Evolutionary conservation across 805 yeast genomes (phyloP), one percentile per base, ranked within the genome.

Genomic region (Groenewaldozyma tartarivorans): DNA sequence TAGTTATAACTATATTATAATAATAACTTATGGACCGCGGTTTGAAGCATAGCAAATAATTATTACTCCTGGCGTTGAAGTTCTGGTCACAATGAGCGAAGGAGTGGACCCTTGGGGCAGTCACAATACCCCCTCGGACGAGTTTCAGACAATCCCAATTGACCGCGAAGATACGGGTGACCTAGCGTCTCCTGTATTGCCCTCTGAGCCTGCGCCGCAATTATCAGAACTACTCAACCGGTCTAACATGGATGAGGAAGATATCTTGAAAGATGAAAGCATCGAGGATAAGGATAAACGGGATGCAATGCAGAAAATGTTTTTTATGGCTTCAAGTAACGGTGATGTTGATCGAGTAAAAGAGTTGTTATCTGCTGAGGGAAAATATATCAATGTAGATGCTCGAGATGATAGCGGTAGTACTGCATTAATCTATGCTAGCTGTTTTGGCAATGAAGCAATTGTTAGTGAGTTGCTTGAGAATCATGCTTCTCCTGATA

Each of bases 391-490:
- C 4, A 61, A 62, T 34, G 47, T 62, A 6, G 49, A 66, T 46
- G 46, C 43, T 29, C 47, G 50, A 26, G 70, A 64, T 38, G 62
- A 55, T 5, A 56, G 59, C 17, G 71, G 70, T 11, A 49, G 56
- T 22, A 55, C 60, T n/a, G 62, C 70, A 17, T 51, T 66, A 33
- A 53, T 57, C 7, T 64, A 64, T 40, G 61, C 71, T 4, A 45
- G 57, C 32, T 62, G 68, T 40, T 67, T 64, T 45, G 69, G 71
- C 22, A 61, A 63, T 43, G 61, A 53, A 38, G 51, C 47, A 9
- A 54, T 55, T 2, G 69, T 63, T 4, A 40, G 49, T 15, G 60
- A 52, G 39, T 53, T 66, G 35, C 49, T 67, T 29, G 49, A 56
- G 9, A 52, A 43, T 20, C 64, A 61, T 4, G 71, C 71, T 1